Evolutionary conservation across 2,329 filamentous ascomycete species (phyloP).

Genomic region (Penicillium frequentans): DNA sequence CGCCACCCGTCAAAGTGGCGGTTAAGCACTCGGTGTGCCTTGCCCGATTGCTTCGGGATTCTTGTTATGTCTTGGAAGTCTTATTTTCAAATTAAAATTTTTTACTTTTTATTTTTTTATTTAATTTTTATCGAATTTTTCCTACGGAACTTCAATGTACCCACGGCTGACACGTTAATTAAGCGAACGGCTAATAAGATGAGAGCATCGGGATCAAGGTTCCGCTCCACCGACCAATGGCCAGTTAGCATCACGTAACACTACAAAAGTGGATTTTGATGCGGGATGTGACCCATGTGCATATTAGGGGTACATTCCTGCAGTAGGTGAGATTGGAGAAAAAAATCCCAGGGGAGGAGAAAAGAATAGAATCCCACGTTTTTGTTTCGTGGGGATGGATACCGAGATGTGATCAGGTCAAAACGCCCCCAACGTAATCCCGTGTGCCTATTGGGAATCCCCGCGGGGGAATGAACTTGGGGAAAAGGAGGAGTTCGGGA

Average conservation of each 20-base stretch:
- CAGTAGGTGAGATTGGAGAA: not conserved
- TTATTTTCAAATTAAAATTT: not conserved
- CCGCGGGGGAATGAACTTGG: not conserved
- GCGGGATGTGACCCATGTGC: not conserved
- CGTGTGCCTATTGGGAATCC: not conserved
- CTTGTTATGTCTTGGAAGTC: not conserved
- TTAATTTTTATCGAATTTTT: not conserved
- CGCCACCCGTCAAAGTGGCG: not conserved
- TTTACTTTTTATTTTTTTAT: not conserved
- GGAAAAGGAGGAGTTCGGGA: not conserved
- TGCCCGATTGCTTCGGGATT: not conserved
- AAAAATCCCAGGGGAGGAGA: not conserved
- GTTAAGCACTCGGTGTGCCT: not conserved
- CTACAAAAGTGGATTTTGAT: not conserved
- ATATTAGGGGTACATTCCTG: not conserved
- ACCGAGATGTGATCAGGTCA: not conserved
- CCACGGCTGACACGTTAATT: constrained; percentile 1
- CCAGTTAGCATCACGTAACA: constrained; percentile 3
- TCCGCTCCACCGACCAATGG: not conserved
- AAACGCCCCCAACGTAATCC: constrained; percentile 1
- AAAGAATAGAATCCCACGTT: not conserved
- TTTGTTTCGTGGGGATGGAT: not conserved
- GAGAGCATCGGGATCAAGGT: not conserved
- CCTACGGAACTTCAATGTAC: not conserved
- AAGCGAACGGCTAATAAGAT: constrained; percentile 1